These are phyloP conservation scores for Aspergillus taichungensis DNA, from an alignment of 495 filamentous ascomycete species.

Conservation along the genomic window DNA sequence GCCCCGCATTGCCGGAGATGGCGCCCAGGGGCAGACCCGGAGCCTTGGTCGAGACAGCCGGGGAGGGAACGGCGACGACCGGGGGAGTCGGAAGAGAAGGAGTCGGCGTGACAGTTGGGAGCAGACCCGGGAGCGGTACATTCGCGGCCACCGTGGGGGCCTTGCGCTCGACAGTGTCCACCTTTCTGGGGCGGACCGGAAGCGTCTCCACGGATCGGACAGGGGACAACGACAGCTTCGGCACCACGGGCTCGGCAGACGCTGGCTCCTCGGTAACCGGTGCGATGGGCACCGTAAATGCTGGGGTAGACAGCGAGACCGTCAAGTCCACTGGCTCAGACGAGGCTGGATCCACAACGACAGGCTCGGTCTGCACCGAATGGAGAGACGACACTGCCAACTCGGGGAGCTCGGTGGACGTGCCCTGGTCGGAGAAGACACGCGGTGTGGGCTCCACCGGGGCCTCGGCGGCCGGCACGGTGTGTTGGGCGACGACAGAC, in stretches of 20 bases:
- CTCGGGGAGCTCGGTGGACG: conserved; percentile 10
- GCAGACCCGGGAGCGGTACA: too few relatives aligned
- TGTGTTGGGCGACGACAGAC: conserved; percentile 12
- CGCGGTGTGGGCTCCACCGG: conserved; percentile 6
- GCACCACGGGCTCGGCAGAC: conserved; percentile 4
- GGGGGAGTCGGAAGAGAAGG: conserved; percentile 15
- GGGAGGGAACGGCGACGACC: conserved; percentile 48
- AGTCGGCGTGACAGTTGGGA: conserved; percentile 7
- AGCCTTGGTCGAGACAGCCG: conserved; percentile 34
- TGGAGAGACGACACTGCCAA: conserved; percentile 42
- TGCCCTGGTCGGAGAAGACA: conserved; percentile 7
- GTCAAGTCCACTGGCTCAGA: conserved; percentile 20
- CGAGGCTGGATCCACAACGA: conserved; percentile 14
- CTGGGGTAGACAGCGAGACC: conserved; percentile 25
- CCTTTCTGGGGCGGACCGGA: conserved; percentile 16
- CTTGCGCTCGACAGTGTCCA: conserved; percentile 1
- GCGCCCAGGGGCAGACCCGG: conserved; percentile 33
- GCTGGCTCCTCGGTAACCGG: conserved; percentile 11
- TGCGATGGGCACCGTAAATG: conserved; percentile 29
- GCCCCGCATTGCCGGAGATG: conserved; percentile 36
- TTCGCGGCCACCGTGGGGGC: too few relatives aligned
- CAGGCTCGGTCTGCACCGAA: conserved; percentile 42
- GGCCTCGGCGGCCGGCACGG: conserved; percentile 13
- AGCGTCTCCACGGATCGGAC: conserved; percentile 34
- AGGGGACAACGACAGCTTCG: conserved; percentile 26